These are phyloP conservation scores for Pneumocystis oryctolagi DNA, from an alignment of 1,139 yeast genomes.

Conservation along the genomic window DNA sequence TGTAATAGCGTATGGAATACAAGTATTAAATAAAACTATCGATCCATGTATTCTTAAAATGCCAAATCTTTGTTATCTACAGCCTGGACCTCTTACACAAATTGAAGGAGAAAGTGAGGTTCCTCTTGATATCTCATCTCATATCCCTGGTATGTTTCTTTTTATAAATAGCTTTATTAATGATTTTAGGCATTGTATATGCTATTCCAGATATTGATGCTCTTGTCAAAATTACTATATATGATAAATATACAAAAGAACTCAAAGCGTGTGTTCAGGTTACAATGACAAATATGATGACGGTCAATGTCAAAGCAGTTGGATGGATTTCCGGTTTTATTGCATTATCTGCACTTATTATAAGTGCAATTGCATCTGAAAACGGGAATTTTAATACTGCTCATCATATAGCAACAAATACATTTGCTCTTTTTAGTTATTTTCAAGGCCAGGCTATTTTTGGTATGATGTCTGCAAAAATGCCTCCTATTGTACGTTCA, in stretches of 20 bases:
- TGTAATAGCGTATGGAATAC: slow-evolving; percentile 75
- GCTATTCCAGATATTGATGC: slow-evolving; percentile 93
- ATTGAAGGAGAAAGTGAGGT: slow-evolving; percentile 35
- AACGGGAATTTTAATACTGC: slow-evolving; percentile 87
- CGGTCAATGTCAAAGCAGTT: slow-evolving; percentile 88
- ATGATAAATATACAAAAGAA: slow-evolving; percentile 26
- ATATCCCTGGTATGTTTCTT: slow-evolving; percentile 42
- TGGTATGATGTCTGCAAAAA: slow-evolving; percentile 90
- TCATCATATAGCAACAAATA: slow-evolving; percentile 90
- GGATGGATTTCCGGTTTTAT: slow-evolving; percentile 95
- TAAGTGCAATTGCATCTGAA: slow-evolving; percentile 75
- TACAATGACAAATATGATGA: slow-evolving; percentile 67
- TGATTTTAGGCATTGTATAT: slow-evolving; percentile 42
- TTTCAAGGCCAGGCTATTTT: slow-evolving; percentile 89
- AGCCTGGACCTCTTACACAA: slow-evolving; percentile 75
- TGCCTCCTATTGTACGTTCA: slow-evolving; percentile 95
- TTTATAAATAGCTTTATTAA: not conserved
- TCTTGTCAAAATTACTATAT: slow-evolving; percentile 59
- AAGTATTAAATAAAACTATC: slow-evolving; percentile 39
- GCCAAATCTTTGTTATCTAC: slow-evolving; percentile 61
- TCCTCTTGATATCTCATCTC: slow-evolving; percentile 28
- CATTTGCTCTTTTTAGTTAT: slow-evolving; percentile 80
- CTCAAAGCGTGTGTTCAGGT: slow-evolving; percentile 91
- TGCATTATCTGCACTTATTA: slow-evolving; percentile 70
- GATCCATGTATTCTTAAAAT: slow-evolving; percentile 46